A percentile compares a stretch with the other conserved stretches of the same genome.
Conservation (phyloP, 805 yeast genomes). For the Jamesozyma hellenica region DNA sequence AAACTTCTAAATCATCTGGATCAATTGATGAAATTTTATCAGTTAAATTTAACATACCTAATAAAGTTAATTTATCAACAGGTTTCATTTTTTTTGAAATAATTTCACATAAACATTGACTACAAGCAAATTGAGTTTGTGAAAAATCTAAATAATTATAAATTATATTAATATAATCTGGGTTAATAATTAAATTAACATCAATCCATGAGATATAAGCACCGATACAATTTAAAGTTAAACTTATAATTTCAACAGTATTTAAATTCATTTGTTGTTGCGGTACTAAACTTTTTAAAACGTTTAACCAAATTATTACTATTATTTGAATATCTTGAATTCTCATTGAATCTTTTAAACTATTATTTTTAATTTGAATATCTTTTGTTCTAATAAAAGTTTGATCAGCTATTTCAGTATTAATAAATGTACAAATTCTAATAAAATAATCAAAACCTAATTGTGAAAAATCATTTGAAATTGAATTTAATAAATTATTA, state of each 20-base stretch:
- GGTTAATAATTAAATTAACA: slow-evolving; percentile 51
- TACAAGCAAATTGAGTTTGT: slow-evolving; percentile 47
- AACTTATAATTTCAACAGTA: slow-evolving; percentile 18
- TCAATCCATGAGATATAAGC: slow-evolving; percentile 91
- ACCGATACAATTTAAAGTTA: slow-evolving; percentile 56
- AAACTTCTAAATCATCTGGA: slow-evolving; percentile 48
- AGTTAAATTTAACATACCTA: slow-evolving; percentile 60
- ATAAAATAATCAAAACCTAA: slow-evolving; percentile 59
- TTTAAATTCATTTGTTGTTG: slow-evolving; percentile 6
- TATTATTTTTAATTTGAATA: slow-evolving; percentile 52
- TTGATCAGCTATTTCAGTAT: slow-evolving; percentile 89
- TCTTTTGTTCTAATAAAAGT: slow-evolving; percentile 62
- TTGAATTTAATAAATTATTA: slow-evolving; percentile 5
- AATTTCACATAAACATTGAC: slow-evolving; percentile 43
- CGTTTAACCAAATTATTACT: slow-evolving; percentile 56
- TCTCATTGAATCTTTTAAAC: slow-evolving; percentile 75
- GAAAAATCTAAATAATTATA: slow-evolving; percentile 45
- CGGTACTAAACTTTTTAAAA: slow-evolving; percentile 13
- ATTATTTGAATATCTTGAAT: slow-evolving; percentile 59
- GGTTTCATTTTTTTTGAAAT: slow-evolving; percentile 73
- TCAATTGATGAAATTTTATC: slow-evolving; percentile 32
- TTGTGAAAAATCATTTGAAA: slow-evolving; percentile 25
- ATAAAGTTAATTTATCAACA: slow-evolving; percentile 48
- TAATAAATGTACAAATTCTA: slow-evolving; percentile 64
- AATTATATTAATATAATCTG: slow-evolving; percentile 44